Base-by-base conservation (phyloP, 2,329 filamentous ascomycete species). In the Aureobasidium sp. region DNA sequence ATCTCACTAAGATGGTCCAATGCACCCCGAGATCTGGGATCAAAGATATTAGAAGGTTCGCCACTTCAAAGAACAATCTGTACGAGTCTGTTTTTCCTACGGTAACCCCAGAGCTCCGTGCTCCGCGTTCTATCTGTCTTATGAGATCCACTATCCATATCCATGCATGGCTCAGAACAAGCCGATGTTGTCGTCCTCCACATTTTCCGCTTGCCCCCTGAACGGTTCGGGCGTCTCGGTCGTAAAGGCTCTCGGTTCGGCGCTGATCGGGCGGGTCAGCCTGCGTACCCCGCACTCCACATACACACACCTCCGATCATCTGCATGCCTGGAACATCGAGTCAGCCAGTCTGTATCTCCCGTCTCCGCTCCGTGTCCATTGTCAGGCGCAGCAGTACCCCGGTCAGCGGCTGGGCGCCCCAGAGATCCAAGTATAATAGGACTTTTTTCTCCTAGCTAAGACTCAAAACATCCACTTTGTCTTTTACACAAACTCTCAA, bases 141-240 rank as follows among this genome's bases (percentile, higher is more conserved):
- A n/a, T n/a, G n/a, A n/a, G 33, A 36, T 36, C 33, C 33, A 36
- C 33, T 36, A n/a, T 36, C 33, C 33, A 36, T 36, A 7, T 36
- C 33, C 33, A n/a, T n/a, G 33, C 33, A 36, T 13, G 13, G 33
- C 13, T 13, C 13, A 13, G 43, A 23, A 11, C 7, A 10, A 45
- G 20, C 13, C 6, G 20, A 10, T 3, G 4, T 25, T n/a, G 13
- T 11, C 6, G n/a, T 23, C 50, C 53, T 42, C 53, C 53, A 55
- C 53, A 29, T 40, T 27, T 61, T 36, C 33, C 33, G 33, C 33
- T 13, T 7, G 13, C 33, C 27, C 43, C 18, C 38, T 20, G n/a
- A 18, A 33, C 58, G 43, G 29, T 50, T 61, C 58, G 58, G 58
- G 50, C 58, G 10, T 16, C 29, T 61, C 58, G 58, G 58, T 27